Evolutionary conservation across 2,329 filamentous ascomycete genomes (phyloP).

Genomic region (Aspergillus brunneoviolaceus): DNA sequence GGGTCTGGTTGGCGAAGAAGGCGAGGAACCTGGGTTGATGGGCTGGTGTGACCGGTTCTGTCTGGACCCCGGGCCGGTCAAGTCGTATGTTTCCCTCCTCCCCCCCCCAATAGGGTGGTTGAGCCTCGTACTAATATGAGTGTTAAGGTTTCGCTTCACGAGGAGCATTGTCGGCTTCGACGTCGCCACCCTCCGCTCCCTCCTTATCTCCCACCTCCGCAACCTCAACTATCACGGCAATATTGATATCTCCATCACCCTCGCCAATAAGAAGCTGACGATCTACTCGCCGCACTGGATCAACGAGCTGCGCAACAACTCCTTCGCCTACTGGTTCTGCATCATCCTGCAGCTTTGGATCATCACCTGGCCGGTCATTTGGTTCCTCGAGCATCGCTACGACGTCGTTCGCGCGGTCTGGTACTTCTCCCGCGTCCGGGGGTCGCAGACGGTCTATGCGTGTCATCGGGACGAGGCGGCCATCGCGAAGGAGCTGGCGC

Average conservation of each 20-base stretch:
- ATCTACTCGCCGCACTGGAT: slow-evolving; percentile 43
- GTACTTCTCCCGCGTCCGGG: slow-evolving; percentile 26
- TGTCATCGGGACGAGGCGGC: slow-evolving; percentile 26
- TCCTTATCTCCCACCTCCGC: slow-evolving; percentile 38
- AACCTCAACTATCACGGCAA: slow-evolving; percentile 38
- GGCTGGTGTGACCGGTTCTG: slow-evolving; percentile 41
- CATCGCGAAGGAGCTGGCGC: slow-evolving; percentile 33
- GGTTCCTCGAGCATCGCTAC: slow-evolving; percentile 39
- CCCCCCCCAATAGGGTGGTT: not conserved
- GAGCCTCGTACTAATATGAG: not conserved
- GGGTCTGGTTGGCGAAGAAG: slow-evolving; percentile 10
- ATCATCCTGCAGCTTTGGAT: slow-evolving; percentile 43
- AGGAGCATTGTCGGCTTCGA: slow-evolving; percentile 35
- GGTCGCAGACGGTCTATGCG: slow-evolving; percentile 23
- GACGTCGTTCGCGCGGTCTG: slow-evolving; percentile 33
- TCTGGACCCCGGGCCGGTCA: slow-evolving; percentile 34
- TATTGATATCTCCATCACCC: slow-evolving; percentile 24
- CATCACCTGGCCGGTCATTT: slow-evolving; percentile 41
- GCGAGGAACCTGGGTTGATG: slow-evolving; percentile 17
- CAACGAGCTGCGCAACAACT: slow-evolving; percentile 37
- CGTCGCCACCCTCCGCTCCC: slow-evolving; percentile 23
- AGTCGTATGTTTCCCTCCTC: slow-evolving; percentile 31
- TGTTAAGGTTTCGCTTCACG: slow-evolving; percentile 29
- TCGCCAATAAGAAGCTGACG: slow-evolving; percentile 32
- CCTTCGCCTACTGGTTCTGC: slow-evolving; percentile 34